phyloP scores from a whole-genome alignment of 345 rosid species.

The Populus nigra region DNA sequence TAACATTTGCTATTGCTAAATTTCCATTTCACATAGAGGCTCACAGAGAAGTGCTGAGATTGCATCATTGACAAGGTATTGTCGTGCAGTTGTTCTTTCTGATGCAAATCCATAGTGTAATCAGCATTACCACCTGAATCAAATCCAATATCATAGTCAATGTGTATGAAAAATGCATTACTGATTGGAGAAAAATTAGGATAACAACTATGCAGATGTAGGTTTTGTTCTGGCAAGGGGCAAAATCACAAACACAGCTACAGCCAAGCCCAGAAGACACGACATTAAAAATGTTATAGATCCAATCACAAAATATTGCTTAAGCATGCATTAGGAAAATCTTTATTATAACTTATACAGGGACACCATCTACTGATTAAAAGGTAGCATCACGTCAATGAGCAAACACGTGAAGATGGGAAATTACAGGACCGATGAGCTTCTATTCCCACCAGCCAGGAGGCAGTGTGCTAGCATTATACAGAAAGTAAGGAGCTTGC shows the following conservation, averaged over 20 bases:
- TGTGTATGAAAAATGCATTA: not conserved
- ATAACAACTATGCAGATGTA: not conserved
- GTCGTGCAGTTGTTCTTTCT: conserved; percentile 94
- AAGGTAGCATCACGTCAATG: not conserved
- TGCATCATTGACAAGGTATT: conserved; percentile 94
- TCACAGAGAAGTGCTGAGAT: conserved; percentile 93
- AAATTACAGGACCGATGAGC: not conserved
- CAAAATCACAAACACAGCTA: not conserved
- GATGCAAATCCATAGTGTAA: conserved; percentile 87
- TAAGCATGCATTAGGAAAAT: not conserved
- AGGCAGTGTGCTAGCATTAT: not conserved
- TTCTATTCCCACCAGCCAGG: not conserved
- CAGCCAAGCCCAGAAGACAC: not conserved
- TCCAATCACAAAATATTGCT: not conserved
- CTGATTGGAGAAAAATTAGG: not conserved
- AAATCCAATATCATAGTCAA: conserved; percentile 43
- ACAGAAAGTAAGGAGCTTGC: not conserved
- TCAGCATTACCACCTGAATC: conserved; percentile 92
- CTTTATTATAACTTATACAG: not conserved
- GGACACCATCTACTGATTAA: not conserved
- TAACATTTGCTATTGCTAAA: conserved; percentile 3
- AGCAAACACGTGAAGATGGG: not conserved
- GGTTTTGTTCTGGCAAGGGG: not conserved
- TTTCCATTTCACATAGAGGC: conserved; percentile 21
- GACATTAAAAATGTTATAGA: not conserved